A percentile compares a stretch with the other conserved stretches of the same genome.
Evolutionary conservation across 306 rosid species (phyloP).

Genomic region (Bauhinia variegata): DNA sequence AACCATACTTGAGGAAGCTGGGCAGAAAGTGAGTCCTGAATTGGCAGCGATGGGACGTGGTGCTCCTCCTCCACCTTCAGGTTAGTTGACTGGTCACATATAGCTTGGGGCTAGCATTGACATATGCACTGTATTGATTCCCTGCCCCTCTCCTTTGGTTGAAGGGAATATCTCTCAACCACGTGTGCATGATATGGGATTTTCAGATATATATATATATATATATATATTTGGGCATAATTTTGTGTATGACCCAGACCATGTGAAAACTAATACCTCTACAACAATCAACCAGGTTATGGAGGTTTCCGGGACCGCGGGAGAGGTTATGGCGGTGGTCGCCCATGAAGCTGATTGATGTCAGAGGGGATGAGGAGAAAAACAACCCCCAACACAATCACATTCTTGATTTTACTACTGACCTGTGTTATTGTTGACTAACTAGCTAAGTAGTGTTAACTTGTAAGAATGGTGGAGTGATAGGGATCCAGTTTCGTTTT

Average conservation of each 20-base stretch:
- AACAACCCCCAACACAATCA: constrained; percentile 1
- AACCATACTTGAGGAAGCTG: constrained; percentile 90
- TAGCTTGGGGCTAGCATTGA: not conserved
- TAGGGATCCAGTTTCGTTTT: constrained; percentile 31
- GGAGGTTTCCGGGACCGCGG: constrained; percentile 75
- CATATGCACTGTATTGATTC: constrained; percentile 10
- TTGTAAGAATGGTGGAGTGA: constrained; percentile 38
- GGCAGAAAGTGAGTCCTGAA: constrained; percentile 89
- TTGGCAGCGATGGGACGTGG: constrained; percentile 96
- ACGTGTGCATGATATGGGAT: no score
- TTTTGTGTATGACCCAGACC: no score
- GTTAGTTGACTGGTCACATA: constrained; percentile 47
- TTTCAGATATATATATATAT: no score
- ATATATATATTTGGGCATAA: no score
- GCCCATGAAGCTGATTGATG: constrained; percentile 61
- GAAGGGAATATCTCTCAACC: no score
- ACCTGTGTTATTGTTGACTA: constrained; percentile 26
- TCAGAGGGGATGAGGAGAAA: constrained; percentile 14
- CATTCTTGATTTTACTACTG: not conserved
- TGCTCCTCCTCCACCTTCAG: constrained; percentile 93
- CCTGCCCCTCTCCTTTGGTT: no score
- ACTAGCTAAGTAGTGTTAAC: constrained; percentile 10
- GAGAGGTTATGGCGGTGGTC: constrained; percentile 61
- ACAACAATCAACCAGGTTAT: constrained; percentile 45
- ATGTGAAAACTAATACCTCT: no score